Evolutionary conservation across 805 yeast species (phyloP), one percentile per base, ranked within the genome.

Genomic region (Myxozyma melibiosi): DNA sequence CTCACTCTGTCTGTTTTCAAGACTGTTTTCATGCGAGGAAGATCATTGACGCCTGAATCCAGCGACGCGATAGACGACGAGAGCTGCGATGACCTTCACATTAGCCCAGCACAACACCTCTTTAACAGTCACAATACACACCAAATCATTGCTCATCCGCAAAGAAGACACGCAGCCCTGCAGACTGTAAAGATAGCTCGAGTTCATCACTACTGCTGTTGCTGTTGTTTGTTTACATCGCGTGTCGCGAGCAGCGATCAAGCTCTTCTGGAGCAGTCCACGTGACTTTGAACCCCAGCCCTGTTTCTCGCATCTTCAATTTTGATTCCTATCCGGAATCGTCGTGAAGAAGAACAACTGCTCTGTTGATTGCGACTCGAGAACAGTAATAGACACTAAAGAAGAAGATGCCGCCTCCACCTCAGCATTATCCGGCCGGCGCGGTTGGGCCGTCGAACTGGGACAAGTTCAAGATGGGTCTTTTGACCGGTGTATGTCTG

Each of bases 401-500:
- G 11, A 18, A 41, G 30, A 51, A 14, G 3, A 56, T 51, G 56
- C 55, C 56, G 70, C 74, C 73, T n/a, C 71, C 73, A 66, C 48
- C 68, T 58, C 37, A 64, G 51, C 55, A 47, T 49, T 66, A 63
- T 37, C 62, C 58, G 30, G 67, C 54, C 48, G 66, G 59, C 25
- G 68, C 65, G 47, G 44, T 31, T 20, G 58, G 70, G 65, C 96
- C 95, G 55, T 86, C 97, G 47, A 84, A 86, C 74, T 90, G 91
- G 76, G 97, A 94, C 55, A 94, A 94, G 77, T 88, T 94, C 82
- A 94, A 94, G 76, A 94, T 94, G 98, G 99, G 99, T 53, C 85
- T 90, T 60, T 77, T 92, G 77, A 94, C 94, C 97, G 99, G 99
- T 62, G 84, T 77, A 75, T 55, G 81, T 73, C 20, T 30, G 14